phyloP scores from a whole-genome alignment of 331 rosid genomes.

The Rosa hybrid region DNA sequence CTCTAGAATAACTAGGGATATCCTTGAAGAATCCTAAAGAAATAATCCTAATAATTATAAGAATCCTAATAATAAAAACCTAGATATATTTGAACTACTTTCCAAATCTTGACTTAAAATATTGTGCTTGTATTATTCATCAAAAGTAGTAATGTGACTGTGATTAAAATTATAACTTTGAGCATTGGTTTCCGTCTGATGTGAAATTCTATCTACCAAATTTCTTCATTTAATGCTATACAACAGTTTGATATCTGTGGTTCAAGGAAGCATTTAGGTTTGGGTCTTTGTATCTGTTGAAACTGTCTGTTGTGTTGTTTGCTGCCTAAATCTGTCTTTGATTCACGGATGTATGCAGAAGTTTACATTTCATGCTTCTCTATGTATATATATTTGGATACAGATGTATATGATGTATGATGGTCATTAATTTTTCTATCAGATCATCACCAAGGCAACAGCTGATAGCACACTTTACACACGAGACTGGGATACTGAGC shows the following conservation, averaged over 20 bases:
- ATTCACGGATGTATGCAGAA: background rate
- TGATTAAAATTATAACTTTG: background rate
- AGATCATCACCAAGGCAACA: conserved; percentile 93
- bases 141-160: background rate
- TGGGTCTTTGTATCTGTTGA: background rate
- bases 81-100: too few relatives aligned
- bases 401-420: background rate
- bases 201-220: background rate
- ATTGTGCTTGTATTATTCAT: too few relatives aligned
- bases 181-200: background rate
- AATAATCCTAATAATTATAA: too few relatives aligned
- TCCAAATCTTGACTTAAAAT: too few relatives aligned
- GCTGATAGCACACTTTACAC: conserved; percentile 85
- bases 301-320: background rate
- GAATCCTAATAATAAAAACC: too few relatives aligned
- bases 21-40: too few relatives aligned
- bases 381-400: background rate
- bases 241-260: background rate
- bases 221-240: background rate
- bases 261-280: background rate
- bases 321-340: background rate
- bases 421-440: conserved; percentile 31
- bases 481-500: conserved; percentile 91
- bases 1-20: too few relatives aligned
- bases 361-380: background rate